Evolutionary conservation across 2,329 filamentous ascomycete species (phyloP), one percentile per base, ranked within the genome.

Genomic region (Lomentospora prolificans): DNA sequence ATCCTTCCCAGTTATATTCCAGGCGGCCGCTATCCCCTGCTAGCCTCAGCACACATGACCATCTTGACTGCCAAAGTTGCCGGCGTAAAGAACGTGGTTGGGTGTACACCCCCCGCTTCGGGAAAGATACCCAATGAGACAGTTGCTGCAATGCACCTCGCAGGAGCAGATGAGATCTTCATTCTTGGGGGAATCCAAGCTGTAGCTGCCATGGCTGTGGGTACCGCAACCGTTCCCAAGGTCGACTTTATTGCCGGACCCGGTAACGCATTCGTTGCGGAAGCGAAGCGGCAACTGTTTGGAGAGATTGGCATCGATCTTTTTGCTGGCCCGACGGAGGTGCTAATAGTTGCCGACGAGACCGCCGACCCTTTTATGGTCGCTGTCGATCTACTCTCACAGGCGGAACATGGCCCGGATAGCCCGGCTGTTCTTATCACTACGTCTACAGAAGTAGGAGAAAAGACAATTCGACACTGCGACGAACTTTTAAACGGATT

Each of bases 41-140:
- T 80, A 2, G 77, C 77, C 1, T 76, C 72, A 6, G 75, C 75
- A 2, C 77, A 80, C 61, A 80, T 79, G 77, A 79, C 77, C 2
- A 78, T 80, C 50, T 62, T 79, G 3, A 80, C 77, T 0, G 77
- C 77, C 22, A 80, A 80, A 60, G 73, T 75, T 3, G 77, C 77
- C 4, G 77, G 77, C 2, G 76, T 79, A 1, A 65, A 66, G n/a
- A 65, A 74, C 52, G 75, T 80, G 3, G 69, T 77, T 5, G 76
- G 66, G 10, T 79, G 73, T 62, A 80, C 77, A 4, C 77, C 77
- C 3, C 78, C 77, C 0, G 77, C 77, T 55, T 61, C 62, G 0
- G 77, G 76, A 2, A 53, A 73, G 53, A 68, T 81, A 22, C 77
- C 77, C 0, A 61, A 67, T 46, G 70, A 74, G 0, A 79, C 77